These are phyloP conservation scores for Suillus americanus DNA, from an alignment of 768 basidiomycete genomes.

Conservation along the genomic window DNA sequence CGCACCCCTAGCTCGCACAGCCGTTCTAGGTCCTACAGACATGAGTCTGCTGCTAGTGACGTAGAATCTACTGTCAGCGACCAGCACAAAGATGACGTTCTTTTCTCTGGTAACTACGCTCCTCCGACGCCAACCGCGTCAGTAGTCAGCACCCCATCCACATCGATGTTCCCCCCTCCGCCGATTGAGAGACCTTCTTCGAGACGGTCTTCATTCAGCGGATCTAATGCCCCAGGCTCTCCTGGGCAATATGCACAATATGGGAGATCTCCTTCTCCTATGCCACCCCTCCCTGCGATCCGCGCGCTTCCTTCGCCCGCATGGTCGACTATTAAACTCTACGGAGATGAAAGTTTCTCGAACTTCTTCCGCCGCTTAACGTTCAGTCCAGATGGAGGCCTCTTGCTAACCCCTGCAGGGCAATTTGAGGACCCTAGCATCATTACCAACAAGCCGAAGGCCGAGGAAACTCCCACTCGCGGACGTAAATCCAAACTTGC, in stretches of 20 bases:
- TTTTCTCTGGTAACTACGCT: conserved; percentile 30
- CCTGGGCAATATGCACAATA: conserved; percentile 60
- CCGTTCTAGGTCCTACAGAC: conserved; percentile 61
- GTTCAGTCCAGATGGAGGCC: conserved; percentile 92
- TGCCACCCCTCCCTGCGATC: conserved; percentile 93
- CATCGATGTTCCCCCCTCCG: conserved; percentile 40
- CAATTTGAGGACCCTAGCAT: conserved; percentile 93
- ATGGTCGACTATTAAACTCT: conserved; percentile 77
- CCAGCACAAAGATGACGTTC: conserved; percentile 44
- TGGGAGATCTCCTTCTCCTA: conserved; percentile 84
- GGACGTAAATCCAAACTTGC: conserved; percentile 58
- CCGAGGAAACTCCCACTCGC: conserved; percentile 45
- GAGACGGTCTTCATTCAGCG: conserved; percentile 65
- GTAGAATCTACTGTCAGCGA: conserved; percentile 66
- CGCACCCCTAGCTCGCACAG: conserved; percentile 67
- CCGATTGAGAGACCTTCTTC: conserved; percentile 66
- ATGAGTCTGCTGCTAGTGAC: conserved; percentile 77
- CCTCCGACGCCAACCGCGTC: conserved; percentile 69
- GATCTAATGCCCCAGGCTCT: conserved; percentile 77
- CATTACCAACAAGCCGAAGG: conserved; percentile 27
- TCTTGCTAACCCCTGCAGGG: conserved; percentile 93
- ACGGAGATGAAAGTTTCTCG: conserved; percentile 93
- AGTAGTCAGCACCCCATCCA: conserved; percentile 64
- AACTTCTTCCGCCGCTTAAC: conserved; percentile 94
- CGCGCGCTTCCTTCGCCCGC: conserved; percentile 61